A percentile compares a stretch with the other conserved stretches of the same genome.
Conservation (phyloP, 2,329 filamentous ascomycete species). For the Myriosclerotinia scirpicola region DNA sequence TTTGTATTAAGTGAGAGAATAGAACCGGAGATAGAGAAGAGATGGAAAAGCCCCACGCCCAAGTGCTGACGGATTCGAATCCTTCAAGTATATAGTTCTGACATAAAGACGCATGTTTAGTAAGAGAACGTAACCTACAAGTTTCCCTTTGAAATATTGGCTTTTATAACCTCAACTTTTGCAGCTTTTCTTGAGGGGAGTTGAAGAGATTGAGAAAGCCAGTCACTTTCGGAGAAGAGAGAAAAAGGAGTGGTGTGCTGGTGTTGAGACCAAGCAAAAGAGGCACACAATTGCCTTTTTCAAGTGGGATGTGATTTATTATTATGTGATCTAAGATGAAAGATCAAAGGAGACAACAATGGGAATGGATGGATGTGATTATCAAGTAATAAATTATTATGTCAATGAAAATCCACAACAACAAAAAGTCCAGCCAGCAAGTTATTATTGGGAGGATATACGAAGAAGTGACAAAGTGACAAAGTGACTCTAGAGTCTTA, state of each 20-base stretch:
- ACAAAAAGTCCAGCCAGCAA: neutral
- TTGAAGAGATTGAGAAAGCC: neutral
- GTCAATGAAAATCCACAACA: neutral
- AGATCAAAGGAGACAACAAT: too few relatives aligned
- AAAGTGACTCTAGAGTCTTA: too few relatives aligned
- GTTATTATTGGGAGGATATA: too few relatives aligned
- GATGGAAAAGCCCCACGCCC: neutral
- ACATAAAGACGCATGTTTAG: neutral
- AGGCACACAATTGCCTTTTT: too few relatives aligned
- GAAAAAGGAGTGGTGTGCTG: neutral
- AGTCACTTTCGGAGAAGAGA: neutral
- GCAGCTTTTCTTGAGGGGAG: neutral
- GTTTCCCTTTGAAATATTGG: neutral
- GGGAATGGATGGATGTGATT: neutral
- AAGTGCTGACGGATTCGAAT: neutral
- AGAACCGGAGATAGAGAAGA: neutral
- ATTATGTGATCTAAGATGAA: neutral
- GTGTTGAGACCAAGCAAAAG: conserved; percentile 17
- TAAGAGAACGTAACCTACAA: neutral
- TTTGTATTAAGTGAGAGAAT: neutral
- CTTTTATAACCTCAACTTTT: neutral
- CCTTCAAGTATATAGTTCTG: neutral
- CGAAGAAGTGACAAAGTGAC: conserved; percentile 8
- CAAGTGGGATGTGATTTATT: too few relatives aligned
- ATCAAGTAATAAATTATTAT: neutral